phyloP scores from a whole-genome alignment of 2,329 filamentous ascomycete genomes.

The Huntiella abstrusa region DNA sequence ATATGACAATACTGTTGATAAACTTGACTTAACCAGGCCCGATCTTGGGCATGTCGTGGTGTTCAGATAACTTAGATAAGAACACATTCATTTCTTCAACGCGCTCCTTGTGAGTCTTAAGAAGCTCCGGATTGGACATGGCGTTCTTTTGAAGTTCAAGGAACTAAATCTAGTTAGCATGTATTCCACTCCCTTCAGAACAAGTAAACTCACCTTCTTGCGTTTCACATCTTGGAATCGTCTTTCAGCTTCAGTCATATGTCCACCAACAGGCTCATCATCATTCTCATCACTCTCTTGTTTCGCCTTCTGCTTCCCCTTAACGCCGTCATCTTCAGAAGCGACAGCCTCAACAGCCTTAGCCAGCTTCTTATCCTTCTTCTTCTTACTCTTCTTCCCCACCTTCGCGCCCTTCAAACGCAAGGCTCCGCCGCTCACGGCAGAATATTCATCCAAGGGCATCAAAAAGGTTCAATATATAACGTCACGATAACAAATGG shows the following conservation, averaged over 20 bases:
- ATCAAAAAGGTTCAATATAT: slow-evolving; percentile 22
- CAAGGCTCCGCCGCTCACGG: slow-evolving; percentile 49
- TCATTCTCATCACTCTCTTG: not conserved
- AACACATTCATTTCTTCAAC: slow-evolving; percentile 94
- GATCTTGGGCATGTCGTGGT: slow-evolving; percentile 83
- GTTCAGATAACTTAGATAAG: slow-evolving; percentile 77
- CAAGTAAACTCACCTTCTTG: slow-evolving; percentile 46
- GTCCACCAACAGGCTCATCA: slow-evolving; percentile 13
- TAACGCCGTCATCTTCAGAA: not conserved
- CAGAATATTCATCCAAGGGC: slow-evolving; percentile 57
- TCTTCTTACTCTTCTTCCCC: slow-evolving; percentile 46
- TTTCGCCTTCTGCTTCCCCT: not conserved
- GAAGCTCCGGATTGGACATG: slow-evolving; percentile 47
- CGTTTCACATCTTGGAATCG: slow-evolving; percentile 62
- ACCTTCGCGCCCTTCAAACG: slow-evolving; percentile 66
- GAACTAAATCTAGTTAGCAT: slow-evolving; percentile 31
- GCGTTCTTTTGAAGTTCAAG: slow-evolving; percentile 54
- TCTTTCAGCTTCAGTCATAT: slow-evolving; percentile 70
- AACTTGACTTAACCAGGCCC: slow-evolving; percentile 31
- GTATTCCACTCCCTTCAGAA: not conserved
- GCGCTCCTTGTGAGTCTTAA: slow-evolving; percentile 92
- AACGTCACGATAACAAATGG: no score
- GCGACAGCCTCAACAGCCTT: slow-evolving; percentile 18
- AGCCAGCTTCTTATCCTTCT: slow-evolving; percentile 33
- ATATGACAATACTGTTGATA: no score